phyloP scores from a whole-genome alignment of 2,329 filamentous ascomycete species.

The Ophiostoma australiae region DNA sequence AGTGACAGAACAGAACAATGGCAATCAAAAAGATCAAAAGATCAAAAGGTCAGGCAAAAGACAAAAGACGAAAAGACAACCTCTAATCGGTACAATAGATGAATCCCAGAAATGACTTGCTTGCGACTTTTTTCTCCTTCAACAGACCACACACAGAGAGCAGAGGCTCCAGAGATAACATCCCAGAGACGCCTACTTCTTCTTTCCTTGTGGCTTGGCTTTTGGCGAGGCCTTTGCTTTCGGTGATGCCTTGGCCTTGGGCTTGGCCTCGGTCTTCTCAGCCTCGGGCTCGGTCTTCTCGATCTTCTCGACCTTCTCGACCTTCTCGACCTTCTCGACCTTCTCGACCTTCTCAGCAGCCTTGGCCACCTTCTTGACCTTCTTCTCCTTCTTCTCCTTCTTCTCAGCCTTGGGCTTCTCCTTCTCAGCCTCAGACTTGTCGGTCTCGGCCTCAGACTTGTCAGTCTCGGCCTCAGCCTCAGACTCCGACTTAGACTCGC shows the following conservation, averaged over 20 bases:
- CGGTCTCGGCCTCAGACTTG: conserved; percentile 1
- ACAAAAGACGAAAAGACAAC: not conserved
- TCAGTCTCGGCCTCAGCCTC: conserved; percentile 21
- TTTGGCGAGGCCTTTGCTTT: conserved; percentile 21
- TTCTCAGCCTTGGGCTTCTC: conserved; percentile 25
- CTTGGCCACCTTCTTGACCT: conserved; percentile 30
- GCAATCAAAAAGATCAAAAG: not conserved
- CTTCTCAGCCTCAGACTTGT: conserved; percentile 6
- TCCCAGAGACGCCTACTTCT: conserved; percentile 7
- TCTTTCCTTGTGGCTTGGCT: conserved; percentile 19
- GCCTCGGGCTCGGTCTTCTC: conserved; percentile 20
- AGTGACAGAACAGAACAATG: not conserved
- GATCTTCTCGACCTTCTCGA: conserved; percentile 17
- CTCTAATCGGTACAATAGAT: conserved; percentile 6
- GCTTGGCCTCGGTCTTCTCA: conserved; percentile 20
- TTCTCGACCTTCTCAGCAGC: conserved; percentile 30
- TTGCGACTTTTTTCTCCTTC: not conserved
- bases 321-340: conserved; percentile 18
- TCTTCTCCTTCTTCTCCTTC: conserved; percentile 26
- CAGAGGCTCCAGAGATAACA: not conserved
- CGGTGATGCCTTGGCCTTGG: conserved; percentile 24
- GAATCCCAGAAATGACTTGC: conserved; percentile 9
- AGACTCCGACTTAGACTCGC: conserved; percentile 16
- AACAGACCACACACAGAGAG: not conserved
- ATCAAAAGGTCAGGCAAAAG: not conserved